Percentiles rank a stretch among this genome's conserved stretches.
phyloP scores from a whole-genome alignment of 2,329 filamentous ascomycete species.

The Tolypocladium pustulatum region DNA sequence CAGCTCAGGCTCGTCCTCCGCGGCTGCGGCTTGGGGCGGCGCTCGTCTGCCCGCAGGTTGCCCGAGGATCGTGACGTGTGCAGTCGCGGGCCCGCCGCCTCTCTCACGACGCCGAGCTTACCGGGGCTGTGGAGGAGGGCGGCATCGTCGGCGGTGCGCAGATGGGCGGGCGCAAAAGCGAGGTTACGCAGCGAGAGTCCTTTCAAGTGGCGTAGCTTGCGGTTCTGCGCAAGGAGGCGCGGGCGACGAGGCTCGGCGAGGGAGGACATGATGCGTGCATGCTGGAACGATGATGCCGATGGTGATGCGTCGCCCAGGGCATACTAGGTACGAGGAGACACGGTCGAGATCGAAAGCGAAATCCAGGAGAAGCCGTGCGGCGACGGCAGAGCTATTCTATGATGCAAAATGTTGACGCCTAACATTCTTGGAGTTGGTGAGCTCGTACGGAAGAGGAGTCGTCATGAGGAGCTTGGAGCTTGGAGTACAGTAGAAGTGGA shows the following conservation, averaged over 20 bases:
- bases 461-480: neutral
- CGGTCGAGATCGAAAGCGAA: neutral
- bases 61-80: constrained; percentile 41
- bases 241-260: constrained; percentile 31
- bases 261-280: constrained; percentile 20
- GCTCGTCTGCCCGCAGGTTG: constrained; percentile 5
- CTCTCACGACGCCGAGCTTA: constrained; percentile 47
- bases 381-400: neutral
- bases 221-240: constrained; percentile 60
- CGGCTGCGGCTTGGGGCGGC: constrained; percentile 12
- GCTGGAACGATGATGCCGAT: neutral
- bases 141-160: constrained; percentile 69
- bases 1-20: constrained; percentile 39
- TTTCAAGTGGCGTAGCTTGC: constrained; percentile 77
- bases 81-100: constrained; percentile 30
- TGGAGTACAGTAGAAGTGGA: neutral
- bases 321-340: neutral
- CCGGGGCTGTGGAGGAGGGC: constrained; percentile 59
- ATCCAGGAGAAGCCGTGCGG: neutral
- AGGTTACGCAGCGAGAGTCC: constrained; percentile 83
- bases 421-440: neutral
- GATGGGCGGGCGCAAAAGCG: constrained; percentile 48
- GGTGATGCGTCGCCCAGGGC: neutral
- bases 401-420: neutral
- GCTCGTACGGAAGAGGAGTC: neutral